A percentile compares a stretch with the other conserved stretches of the same genome.
These are phyloP conservation scores for Gleditsia sinensis DNA, from an alignment of 306 rosid genomes.

Conservation along the genomic window DNA sequence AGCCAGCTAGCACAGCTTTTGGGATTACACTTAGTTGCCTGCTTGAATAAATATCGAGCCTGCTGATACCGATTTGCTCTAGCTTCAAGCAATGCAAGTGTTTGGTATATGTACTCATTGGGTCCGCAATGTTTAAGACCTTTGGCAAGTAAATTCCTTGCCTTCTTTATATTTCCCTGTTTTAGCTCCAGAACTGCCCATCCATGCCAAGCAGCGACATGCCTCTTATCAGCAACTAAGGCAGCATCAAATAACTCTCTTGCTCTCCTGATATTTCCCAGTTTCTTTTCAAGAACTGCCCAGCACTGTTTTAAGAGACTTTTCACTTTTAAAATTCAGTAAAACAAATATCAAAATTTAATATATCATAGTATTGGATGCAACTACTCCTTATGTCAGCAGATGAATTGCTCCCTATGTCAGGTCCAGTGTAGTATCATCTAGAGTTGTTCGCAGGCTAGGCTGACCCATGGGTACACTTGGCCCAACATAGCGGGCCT, in stretches of 20 bases:
- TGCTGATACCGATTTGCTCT: slow-evolving; percentile 76
- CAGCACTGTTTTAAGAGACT: slow-evolving; percentile 65
- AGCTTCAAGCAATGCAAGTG: slow-evolving; percentile 90
- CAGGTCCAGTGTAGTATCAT: slow-evolving; percentile 6
- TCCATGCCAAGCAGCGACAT: slow-evolving; percentile 99
- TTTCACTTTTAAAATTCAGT: slow-evolving; percentile 32
- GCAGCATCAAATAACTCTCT: slow-evolving; percentile 90
- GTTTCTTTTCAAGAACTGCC: slow-evolving; percentile 86
- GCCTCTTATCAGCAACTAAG: slow-evolving; percentile 88
- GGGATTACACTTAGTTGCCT: slow-evolving; percentile 89
- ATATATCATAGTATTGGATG: slow-evolving; percentile 4
- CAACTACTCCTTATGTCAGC: slow-evolving; percentile 20
- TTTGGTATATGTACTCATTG: slow-evolving; percentile 90
- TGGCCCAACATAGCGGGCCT: too few species aligned
- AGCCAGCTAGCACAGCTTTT: slow-evolving; percentile 99
- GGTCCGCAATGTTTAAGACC: slow-evolving; percentile 82
- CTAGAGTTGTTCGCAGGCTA: too few species aligned
- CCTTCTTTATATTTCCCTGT: slow-evolving; percentile 84
- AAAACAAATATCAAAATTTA: slow-evolving; percentile 14
- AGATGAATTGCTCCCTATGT: slow-evolving; percentile 13
- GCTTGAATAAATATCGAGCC: slow-evolving; percentile 84
- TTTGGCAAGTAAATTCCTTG: slow-evolving; percentile 77
- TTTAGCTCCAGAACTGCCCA: slow-evolving; percentile 95
- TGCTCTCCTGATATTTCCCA: slow-evolving; percentile 86
- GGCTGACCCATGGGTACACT: too few species aligned